Conservation (phyloP, 176 grass and related monocot species). For the Echinochloa phyllopogon region DNA sequence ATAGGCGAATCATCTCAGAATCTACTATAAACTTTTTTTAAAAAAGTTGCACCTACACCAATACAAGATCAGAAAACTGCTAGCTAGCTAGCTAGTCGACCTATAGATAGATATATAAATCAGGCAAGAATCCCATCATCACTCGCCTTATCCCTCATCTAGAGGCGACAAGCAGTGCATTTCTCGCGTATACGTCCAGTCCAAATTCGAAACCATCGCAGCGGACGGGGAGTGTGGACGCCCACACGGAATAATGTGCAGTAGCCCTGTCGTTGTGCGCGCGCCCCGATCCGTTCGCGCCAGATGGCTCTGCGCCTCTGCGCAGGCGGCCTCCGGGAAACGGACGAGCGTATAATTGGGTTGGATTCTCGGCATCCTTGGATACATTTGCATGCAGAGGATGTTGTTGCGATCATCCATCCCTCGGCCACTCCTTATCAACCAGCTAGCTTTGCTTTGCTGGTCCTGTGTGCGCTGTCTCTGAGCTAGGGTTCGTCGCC, state of each 20-base stretch:
- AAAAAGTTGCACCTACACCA: neutral
- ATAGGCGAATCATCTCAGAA: neutral
- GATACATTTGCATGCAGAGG: conserved; percentile 36
- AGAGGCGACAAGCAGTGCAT: neutral
- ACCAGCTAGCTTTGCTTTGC: neutral
- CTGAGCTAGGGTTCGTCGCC: conserved; percentile 21
- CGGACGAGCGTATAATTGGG: conserved; percentile 5
- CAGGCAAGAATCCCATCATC: neutral
- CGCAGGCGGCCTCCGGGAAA: conserved; percentile 27
- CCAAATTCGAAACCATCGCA: neutral
- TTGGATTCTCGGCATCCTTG: conserved; percentile 23
- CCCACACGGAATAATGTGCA: conserved; percentile 46
- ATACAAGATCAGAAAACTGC: neutral
- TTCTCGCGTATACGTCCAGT: neutral
- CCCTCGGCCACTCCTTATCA: neutral
- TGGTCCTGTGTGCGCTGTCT: conserved; percentile 37
- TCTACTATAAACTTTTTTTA: neutral
- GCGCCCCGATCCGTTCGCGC: conserved; percentile 19
- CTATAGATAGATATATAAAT: neutral
- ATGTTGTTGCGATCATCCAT: conserved; percentile 19
- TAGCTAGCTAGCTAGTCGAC: neutral
- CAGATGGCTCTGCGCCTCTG: conserved; percentile 3
- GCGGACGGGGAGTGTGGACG: neutral
- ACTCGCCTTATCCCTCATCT: too few relatives aligned
- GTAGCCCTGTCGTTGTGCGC: neutral